Evolutionary conservation across 2,329 filamentous ascomycete species (phyloP), one percentile per base, ranked within the genome.

Genomic region (Paraphoma chrysanthemicola): DNA sequence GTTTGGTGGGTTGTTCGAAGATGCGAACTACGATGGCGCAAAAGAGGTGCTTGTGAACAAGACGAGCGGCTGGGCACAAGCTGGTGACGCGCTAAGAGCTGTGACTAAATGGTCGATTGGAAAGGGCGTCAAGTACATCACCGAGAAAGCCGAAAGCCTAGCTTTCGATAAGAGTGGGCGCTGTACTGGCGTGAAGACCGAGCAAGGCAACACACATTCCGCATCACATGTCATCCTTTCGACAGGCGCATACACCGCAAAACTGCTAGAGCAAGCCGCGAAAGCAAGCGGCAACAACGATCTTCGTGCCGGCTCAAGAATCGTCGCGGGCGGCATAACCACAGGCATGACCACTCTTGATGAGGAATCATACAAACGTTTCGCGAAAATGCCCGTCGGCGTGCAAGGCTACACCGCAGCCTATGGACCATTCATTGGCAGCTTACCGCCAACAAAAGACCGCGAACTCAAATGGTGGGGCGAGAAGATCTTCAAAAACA

Each of bases 1-100:
- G 53, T 88, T 86, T 57, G 81, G 79, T 2, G 86, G 86, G 0
- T 67, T 89, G 1, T 88, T 89, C 55, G 79, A 83, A 9, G 81
- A 86, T 43, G 85, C 86, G 1, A 85, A 88, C 53, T 89, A 87
- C 64, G 78, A 77, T 0, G 85, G 80, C 1, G 85, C 84, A 44
- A 85, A 83, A 62, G 83, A 87, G 62, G 85, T 88, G 2, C 77
- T 87, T 12, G 75, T 88, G 44, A 89, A 89, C 77, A 83, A 80
- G 57, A 82, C 80, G 31, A 86, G 84, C 69, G 87, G 87, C 1
- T 89, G 86, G 85, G 86, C 82, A 6, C 85, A 85, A n/a, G 87
- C 87, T 1, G 85, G 84, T 2, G 85, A 88, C 61, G 80, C 81
- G 30, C 69, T 89, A 56, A 72, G 78, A 48, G 83, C 82, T 1